Evolutionary conservation across 2,329 filamentous ascomycete genomes (phyloP).

Genomic region (Eutypa lata): DNA sequence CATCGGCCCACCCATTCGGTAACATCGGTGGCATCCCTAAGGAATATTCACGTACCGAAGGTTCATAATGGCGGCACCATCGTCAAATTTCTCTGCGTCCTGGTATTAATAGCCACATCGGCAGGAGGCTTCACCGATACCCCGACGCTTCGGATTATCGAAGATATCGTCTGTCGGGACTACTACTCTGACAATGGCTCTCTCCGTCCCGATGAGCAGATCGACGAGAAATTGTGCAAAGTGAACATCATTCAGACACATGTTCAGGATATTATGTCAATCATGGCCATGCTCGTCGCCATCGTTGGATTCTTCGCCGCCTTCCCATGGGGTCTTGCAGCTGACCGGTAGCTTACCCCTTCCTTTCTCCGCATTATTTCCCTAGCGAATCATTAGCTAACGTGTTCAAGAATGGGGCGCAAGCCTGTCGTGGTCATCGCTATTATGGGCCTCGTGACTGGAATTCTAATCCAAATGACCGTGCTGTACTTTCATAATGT

Average conservation of each 20-base stretch:
- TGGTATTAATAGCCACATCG: conserved; percentile 29
- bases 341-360: conserved; percentile 17
- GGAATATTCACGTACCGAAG: conserved; percentile 19
- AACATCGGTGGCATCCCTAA: conserved; percentile 17
- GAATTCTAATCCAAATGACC: conserved; percentile 21
- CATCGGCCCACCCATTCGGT: conserved; percentile 18
- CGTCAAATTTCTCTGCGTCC: conserved; percentile 28
- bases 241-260: conserved; percentile 29
- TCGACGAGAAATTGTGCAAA: conserved; percentile 36
- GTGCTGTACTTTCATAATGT: conserved; percentile 30
- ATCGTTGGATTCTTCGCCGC: conserved; percentile 32
- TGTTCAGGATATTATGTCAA: conserved; percentile 33
- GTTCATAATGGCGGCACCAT: conserved; percentile 23
- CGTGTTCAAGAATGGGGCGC: conserved; percentile 29
- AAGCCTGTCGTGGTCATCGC: conserved; percentile 31
- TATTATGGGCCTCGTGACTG: conserved; percentile 27
- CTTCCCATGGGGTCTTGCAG: conserved; percentile 36
- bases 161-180: conserved; percentile 36
- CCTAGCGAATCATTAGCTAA: not conserved
- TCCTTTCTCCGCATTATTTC: not conserved
- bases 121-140: conserved; percentile 28
- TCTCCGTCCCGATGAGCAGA: conserved; percentile 15
- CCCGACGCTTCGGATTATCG: conserved; percentile 31
- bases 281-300: conserved; percentile 24
- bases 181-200: conserved; percentile 25